Base-by-base conservation (phyloP, 2,329 filamentous ascomycete genomes). In the Trichoderma simmonsii region DNA sequence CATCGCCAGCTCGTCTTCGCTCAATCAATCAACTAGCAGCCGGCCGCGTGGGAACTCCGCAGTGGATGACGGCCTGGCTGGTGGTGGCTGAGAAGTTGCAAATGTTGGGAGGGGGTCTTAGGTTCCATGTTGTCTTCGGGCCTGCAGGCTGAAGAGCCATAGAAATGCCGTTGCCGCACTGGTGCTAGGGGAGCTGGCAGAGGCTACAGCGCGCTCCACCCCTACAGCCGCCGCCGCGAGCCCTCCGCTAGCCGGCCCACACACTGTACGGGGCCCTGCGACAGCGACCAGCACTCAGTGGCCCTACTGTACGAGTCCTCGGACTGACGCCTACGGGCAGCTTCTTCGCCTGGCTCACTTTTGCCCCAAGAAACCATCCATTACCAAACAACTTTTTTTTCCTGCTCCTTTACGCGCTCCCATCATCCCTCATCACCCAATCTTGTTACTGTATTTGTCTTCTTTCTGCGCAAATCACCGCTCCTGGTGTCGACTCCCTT, bases 281-380 rank as follows among this genome's bases (percentile, higher is more conserved):
- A 66, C 63, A 34, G 62, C 43, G 48, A 43, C 62, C 62, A 64
- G 62, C 63, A 24, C 4, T 48, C 43, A 48, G 43, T 51, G 43
- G 43, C n/a, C 43, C 43, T 43, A 43, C 39, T 43, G 39, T 43
- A n/a, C 39, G 15, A 43, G 39, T 43, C 15, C 43, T n/a, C 43
- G 18, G 18, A 51, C 43, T 54, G 21, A 54, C 48, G 48, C 48
- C 48, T 54, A 57, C 70, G 48, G 67, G 70, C 70, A 39, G 70
- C 64, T 68, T 60, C 70, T 66, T 72, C 48, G 54, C 39, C 64
- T 69, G 43, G 36, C 57, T 68, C 48, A 39, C 48, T 60, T 72
- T 68, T 72, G 70, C 70, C 70, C 56, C 70, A 67, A 62, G 56
- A 68, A 68, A 34, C 61, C 69, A 24, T 71, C 69, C 69, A 71